These are phyloP conservation scores for Mortierella antarctica DNA, from an alignment of 192 early-diverging fungal species.

Conservation along the genomic window DNA sequence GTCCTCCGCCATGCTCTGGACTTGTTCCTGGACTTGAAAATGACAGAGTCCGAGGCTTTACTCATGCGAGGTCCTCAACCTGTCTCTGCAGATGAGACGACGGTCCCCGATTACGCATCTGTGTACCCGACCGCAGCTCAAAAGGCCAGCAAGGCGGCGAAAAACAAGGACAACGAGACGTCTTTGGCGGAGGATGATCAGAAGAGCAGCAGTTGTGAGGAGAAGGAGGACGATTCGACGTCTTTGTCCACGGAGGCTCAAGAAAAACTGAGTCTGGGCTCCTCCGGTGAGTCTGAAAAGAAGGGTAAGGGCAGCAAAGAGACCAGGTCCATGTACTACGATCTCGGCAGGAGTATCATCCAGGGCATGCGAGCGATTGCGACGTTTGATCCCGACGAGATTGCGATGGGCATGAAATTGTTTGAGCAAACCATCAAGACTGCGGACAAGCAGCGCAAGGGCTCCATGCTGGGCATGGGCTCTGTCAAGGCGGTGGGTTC, in stretches of 20 bases:
- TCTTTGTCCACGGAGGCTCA: no score
- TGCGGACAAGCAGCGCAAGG: slow-evolving; percentile 71
- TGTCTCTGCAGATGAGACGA: background rate
- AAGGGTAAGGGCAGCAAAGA: slow-evolving; percentile 42
- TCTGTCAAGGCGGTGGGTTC: slow-evolving; percentile 61
- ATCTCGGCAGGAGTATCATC: slow-evolving; percentile 78
- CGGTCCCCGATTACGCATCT: background rate
- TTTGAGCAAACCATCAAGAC: slow-evolving; percentile 72
- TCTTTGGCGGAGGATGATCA: no score
- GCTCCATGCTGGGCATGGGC: slow-evolving; percentile 52
- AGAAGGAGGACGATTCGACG: no score
- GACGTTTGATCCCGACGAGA: slow-evolving; percentile 81
- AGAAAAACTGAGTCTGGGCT: slow-evolving; percentile 5
- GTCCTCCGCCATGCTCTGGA: slow-evolving; percentile 72
- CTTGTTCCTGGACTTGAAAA: slow-evolving; percentile 81
- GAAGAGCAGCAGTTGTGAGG: background rate
- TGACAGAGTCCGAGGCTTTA: slow-evolving; percentile 73
- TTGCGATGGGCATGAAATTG: slow-evolving; percentile 70
- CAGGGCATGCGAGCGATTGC: slow-evolving; percentile 75
- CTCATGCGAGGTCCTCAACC: slow-evolving; percentile 51
- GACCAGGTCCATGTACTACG: slow-evolving; percentile 73
- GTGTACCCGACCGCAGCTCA: background rate
- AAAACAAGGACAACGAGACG: background rate
- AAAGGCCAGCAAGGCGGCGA: slow-evolving; percentile 20
- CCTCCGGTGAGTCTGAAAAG: background rate